Base-by-base conservation (phyloP, 225 moss, liverwort and hornwort species). In the Pseudoscleropodium purum region DNA sequence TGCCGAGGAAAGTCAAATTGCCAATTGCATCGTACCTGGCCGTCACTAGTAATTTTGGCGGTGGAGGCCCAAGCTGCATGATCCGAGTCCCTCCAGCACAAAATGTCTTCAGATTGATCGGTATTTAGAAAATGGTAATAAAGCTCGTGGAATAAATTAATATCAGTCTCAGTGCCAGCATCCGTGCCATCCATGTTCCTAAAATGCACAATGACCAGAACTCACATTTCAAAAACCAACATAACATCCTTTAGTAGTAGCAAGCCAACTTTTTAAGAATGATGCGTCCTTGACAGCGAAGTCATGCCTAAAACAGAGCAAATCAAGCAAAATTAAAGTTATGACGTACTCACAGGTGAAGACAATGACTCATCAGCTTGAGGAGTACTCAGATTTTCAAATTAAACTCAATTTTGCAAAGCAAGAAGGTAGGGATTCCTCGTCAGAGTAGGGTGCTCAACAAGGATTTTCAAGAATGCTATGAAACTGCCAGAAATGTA, bases 81-180 rank as follows among this genome's bases (percentile, higher is more conserved):
- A 67, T 96, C 94, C 49, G 86, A 75, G 85, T 96, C 96, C 81
- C 84, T 96, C 98, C 98, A 98, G 91, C 98, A 98, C 87, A 97
- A 94, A 87, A 98, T 92, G 84, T 97, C 98, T 67, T 97, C 96
- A 18, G 97, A 94, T 85, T 98, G 98, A 75, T 95, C 93, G 70
- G 97, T 95, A n/a, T 94, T 95, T 37, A 98, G 39, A 84, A 94
- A 94, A 90, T 98, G 97, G 85, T 98, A 98, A 87, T 92, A 95
- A n/a, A 98, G 94, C 89, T 97, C 91, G 77, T 98, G 97, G 79
- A 93, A 90, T 62, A 98, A 90, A 87, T 97, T 98, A 59, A 97
- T 97, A 82, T 96, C 94, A n/a, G 98, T 98, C 89, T 98, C 98
- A 36, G 96, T 98, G 87, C 98, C 97, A 80, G 95, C 98, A 66